A percentile compares a stretch with the other conserved stretches of the same genome.
Evolutionary conservation across 2,329 filamentous ascomycete genomes (phyloP).

Genomic region (Venturia pyrina): DNA sequence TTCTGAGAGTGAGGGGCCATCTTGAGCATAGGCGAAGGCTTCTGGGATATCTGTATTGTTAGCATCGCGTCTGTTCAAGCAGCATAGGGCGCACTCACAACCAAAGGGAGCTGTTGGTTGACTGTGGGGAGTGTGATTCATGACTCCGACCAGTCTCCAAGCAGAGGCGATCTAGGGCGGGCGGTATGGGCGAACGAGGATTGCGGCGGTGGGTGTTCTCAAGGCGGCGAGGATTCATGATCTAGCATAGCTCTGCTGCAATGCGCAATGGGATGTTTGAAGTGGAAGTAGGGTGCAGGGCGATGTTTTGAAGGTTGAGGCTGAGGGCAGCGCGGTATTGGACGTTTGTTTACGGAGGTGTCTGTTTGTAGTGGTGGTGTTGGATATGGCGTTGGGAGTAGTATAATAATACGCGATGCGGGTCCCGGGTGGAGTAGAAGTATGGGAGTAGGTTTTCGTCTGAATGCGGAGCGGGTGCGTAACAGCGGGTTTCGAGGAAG

Average conservation of each 20-base stretch:
- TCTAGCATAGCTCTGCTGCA: conserved; percentile 1
- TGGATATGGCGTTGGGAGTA: neutral
- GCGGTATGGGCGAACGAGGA: neutral
- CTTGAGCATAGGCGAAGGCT: neutral
- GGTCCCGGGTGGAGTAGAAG: neutral
- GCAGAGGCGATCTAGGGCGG: neutral
- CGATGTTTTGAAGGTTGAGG: neutral
- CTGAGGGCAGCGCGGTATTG: neutral
- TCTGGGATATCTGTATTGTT: neutral
- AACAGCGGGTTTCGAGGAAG: neutral
- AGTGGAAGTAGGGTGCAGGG: neutral
- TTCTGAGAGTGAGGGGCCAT: neutral
- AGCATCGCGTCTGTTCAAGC: neutral
- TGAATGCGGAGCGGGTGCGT: neutral
- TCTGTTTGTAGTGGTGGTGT: neutral
- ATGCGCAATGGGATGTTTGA: neutral
- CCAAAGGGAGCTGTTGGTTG: conserved; percentile 8
- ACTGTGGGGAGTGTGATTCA: conserved; percentile 5
- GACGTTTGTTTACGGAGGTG: neutral
- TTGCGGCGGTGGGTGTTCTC: neutral
- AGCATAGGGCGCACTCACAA: neutral
- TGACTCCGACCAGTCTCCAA: neutral
- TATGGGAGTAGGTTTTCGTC: neutral
- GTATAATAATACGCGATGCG: neutral
- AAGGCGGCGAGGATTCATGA: conserved; percentile 2